Base-by-base conservation (phyloP, 768 basidiomycete genomes). In the Trametes cingulata region DNA sequence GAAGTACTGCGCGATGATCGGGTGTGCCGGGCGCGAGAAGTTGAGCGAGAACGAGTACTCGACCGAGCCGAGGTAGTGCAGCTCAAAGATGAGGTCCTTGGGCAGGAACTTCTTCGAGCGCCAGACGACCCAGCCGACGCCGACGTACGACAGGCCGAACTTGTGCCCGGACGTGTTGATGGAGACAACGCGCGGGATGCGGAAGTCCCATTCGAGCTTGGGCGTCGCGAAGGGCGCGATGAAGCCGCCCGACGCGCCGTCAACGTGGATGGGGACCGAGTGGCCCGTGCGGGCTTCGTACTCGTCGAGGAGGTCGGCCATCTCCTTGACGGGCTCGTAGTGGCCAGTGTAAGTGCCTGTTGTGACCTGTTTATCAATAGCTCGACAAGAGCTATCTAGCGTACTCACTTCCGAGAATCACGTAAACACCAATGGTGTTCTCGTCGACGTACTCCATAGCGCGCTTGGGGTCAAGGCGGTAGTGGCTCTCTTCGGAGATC, bases 311-410 rank as follows among this genome's bases (percentile, higher is more conserved):
- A 91, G 79, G 41, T 87, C 85, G 1, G 88, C 78, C 85, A 97
- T 91, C 70, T 88, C 90, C 70, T 90, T 83, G 33, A 97, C 94
- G 13, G 88, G 85, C 67, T 96, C 95, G 67, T 80, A 85, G 65
- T 77, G 78, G n/a, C 80, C 83, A 6, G 83, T 84, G 64, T 78
- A 80, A 24, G 79, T 82, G 35, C 73, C 71, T 64, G 41, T 25
- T 20, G 50, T 15, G 1, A 22, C 13, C 7, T 17, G 6, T 33
- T 60, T 24, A 64, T 25, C 6, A 65, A 20, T 19, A 27, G 12
- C 15, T 41, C 36, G 37, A 25, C 37, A 25, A 12, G 14, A 13
- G 39, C 10, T 14, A 43, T 20, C 10, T 1, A 25, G 7, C 5
- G 2, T 2, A 67, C 75, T 42, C 68, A 79, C 87, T 78, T 33